Evolutionary conservation across 2,329 filamentous ascomycete genomes (phyloP).

Genomic region (Dactylellina parvicollis): DNA sequence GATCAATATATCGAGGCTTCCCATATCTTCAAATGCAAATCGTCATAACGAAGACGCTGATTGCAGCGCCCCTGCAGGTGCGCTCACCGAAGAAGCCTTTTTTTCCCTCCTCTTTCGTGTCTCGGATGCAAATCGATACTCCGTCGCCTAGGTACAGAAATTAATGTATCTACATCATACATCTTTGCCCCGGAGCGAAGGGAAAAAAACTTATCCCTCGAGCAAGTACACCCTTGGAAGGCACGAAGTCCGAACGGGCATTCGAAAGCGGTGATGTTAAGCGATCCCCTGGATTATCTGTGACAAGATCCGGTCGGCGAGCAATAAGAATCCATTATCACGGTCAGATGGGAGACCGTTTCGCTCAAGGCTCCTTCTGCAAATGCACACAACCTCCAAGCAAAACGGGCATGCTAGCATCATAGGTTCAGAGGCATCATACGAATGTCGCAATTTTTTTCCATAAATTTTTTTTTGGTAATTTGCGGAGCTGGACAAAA

Average conservation of each 20-base stretch:
- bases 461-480: too few species aligned
- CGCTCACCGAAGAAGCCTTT: constrained; percentile 29
- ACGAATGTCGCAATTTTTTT: constrained; percentile 48
- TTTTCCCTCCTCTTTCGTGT: constrained; percentile 17
- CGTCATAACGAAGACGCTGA: constrained; percentile 29
- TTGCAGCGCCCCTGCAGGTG: constrained; percentile 53
- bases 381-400: constrained; percentile 32
- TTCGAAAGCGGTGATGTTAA: constrained; percentile 51
- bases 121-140: constrained; percentile 49
- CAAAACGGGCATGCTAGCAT: constrained; percentile 17
- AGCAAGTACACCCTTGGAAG: constrained; percentile 50
- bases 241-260: constrained; percentile 41
- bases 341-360: constrained; percentile 18
- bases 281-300: constrained; percentile 28
- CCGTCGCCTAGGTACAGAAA: constrained; percentile 19
- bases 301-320: constrained; percentile 38
- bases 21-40: constrained; percentile 8
- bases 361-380: constrained; percentile 41
- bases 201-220: constrained; percentile 24
- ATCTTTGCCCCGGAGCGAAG: constrained; percentile 13
- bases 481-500: constrained; percentile 19
- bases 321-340: constrained; percentile 40
- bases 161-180: constrained; percentile 36
- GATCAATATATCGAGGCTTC: neutral
- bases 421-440: constrained; percentile 30